phyloP scores from a whole-genome alignment of 73 alveolate species.

The Tetrahymena elliotti region DNA sequence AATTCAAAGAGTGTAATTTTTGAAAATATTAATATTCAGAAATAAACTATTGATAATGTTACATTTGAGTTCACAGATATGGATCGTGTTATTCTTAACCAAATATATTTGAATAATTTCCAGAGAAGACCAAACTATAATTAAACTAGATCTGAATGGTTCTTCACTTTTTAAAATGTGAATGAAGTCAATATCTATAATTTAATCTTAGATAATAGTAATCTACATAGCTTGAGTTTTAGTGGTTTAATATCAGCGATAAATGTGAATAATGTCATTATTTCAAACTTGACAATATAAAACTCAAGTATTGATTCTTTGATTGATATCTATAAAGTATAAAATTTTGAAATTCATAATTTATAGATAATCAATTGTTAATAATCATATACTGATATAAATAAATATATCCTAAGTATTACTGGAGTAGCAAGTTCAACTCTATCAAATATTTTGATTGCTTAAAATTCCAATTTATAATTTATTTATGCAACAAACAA shows the following conservation, averaged over 20 bases:
- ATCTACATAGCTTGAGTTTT: too few relatives aligned
- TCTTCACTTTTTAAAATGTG: not conserved
- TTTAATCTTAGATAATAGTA: not conserved
- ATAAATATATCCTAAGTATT: too few relatives aligned
- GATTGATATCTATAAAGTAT: not conserved
- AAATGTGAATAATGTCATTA: not conserved
- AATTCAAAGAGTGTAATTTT: not conserved
- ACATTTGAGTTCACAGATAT: not conserved
- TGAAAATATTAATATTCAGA: not conserved
- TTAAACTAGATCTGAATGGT: too few relatives aligned
- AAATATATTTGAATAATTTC: not conserved
- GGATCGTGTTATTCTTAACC: not conserved
- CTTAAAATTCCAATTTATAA: not conserved
- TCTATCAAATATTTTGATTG: not conserved
- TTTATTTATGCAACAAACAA: not conserved
- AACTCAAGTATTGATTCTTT: not conserved
- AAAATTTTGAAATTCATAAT: too few relatives aligned
- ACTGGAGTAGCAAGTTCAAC: not conserved
- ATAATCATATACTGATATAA: not conserved
- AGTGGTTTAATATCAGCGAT: not conserved
- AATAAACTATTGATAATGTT: not conserved
- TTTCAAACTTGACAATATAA: not conserved
- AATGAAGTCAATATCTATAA: not conserved
- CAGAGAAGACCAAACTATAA: not conserved
- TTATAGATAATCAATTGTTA: not conserved